These are phyloP conservation scores for Trichoderma sp. DNA, from an alignment of 2,329 filamentous ascomycete genomes.

Conservation along the genomic window DNA sequence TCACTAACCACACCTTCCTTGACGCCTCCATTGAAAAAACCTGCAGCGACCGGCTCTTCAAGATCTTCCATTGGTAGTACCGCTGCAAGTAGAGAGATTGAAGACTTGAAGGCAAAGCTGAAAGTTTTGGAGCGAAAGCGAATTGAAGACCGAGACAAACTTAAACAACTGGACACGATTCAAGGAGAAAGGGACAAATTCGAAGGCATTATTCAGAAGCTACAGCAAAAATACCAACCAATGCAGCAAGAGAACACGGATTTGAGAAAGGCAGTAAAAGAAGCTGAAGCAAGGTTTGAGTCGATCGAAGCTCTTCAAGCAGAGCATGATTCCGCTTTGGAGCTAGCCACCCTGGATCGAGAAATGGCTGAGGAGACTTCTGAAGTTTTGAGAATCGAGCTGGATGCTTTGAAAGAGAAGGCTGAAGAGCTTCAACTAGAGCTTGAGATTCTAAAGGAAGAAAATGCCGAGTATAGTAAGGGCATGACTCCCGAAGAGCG, in stretches of 20 bases:
- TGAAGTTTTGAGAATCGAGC: slow-evolving; percentile 78
- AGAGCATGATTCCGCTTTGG: slow-evolving; percentile 82
- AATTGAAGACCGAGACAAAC: slow-evolving; percentile 79
- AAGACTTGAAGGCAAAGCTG: slow-evolving; percentile 87
- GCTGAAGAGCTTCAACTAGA: slow-evolving; percentile 86
- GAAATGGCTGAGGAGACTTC: slow-evolving; percentile 96
- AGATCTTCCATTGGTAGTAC: slow-evolving; percentile 51
- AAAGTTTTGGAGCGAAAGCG: slow-evolving; percentile 86
- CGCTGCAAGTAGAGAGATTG: slow-evolving; percentile 68
- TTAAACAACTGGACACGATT: slow-evolving; percentile 76
- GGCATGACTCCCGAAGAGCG: slow-evolving; percentile 89
- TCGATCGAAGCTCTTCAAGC: slow-evolving; percentile 72
- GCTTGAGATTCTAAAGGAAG: slow-evolving; percentile 81
- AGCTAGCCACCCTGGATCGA: slow-evolving; percentile 84
- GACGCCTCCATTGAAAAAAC: slow-evolving; percentile 40
- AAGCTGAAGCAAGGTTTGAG: slow-evolving; percentile 70
- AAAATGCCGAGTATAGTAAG: slow-evolving; percentile 81
- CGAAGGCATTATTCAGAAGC: slow-evolving; percentile 83
- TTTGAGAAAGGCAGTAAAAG: slow-evolving; percentile 76
- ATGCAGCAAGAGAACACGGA: slow-evolving; percentile 80
- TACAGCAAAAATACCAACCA: slow-evolving; percentile 86
- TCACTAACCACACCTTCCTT: slow-evolving; percentile 38
- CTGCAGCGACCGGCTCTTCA: slow-evolving; percentile 36
- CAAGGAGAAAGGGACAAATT: slow-evolving; percentile 78
- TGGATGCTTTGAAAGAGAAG: slow-evolving; percentile 75